These are phyloP conservation scores for Blakeslea trispora DNA, from an alignment of 371 early-diverging fungal species.

Conservation along the genomic window DNA sequence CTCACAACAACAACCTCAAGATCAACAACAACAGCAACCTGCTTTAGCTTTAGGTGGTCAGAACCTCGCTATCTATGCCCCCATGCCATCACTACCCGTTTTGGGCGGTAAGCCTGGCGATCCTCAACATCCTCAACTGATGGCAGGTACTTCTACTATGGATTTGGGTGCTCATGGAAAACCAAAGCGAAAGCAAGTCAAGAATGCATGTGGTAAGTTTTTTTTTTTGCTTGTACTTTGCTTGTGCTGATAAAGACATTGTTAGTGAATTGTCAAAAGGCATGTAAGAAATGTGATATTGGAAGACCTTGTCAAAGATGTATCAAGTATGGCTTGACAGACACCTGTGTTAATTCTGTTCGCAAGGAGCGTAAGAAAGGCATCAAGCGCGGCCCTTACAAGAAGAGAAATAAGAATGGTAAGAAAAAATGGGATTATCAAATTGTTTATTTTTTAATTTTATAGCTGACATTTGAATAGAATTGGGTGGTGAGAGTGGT, in stretches of 20 bases:
- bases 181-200: conserved; percentile 61
- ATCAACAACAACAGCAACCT: conserved; percentile 17
- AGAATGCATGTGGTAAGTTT: conserved; percentile 46
- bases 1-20: conserved; percentile 19
- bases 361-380: conserved; percentile 57
- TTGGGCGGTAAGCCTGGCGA: conserved; percentile 13
- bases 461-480: not conserved
- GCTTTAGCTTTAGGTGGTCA: conserved; percentile 20
- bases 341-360: conserved; percentile 57
- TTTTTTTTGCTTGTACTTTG: not conserved
- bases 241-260: not conserved
- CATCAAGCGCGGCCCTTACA: conserved; percentile 49
- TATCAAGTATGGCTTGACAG: conserved; percentile 52
- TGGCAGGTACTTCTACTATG: conserved; percentile 4
- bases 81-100: conserved; percentile 32
- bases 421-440: not conserved
- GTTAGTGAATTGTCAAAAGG: conserved; percentile 52
- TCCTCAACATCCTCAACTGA: not conserved
- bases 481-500: conserved; percentile 22
- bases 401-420: conserved; percentile 32
- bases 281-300: conserved; percentile 59
- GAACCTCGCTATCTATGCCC: conserved; percentile 25
- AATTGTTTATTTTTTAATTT: not conserved
- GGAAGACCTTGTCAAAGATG: conserved; percentile 63
- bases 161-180: conserved; percentile 29